Evolutionary conservation across 1,139 yeast genomes (phyloP).

Genomic region (Suzukiozyma palmioleophila): DNA sequence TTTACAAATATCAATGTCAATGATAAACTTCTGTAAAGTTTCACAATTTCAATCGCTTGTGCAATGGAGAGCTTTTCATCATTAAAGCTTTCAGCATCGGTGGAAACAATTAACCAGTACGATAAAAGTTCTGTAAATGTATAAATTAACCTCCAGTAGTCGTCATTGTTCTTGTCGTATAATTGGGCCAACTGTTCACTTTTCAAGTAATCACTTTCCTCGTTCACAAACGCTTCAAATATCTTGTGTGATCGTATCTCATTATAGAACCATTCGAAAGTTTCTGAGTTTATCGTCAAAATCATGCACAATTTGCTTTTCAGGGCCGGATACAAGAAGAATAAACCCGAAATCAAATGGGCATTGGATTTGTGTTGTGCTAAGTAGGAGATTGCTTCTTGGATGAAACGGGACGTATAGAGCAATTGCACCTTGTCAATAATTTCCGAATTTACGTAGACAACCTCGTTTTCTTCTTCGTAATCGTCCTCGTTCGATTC

Average conservation of each 20-base stretch:
- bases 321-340: conserved; percentile 26
- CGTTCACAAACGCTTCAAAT: conserved; percentile 12
- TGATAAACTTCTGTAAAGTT: conserved; percentile 52
- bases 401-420: conserved; percentile 23
- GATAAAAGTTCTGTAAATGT: conserved; percentile 40
- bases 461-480: conserved; percentile 1
- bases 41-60: conserved; percentile 44
- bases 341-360: conserved; percentile 23
- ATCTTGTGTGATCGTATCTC: conserved; percentile 16
- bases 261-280: conserved; percentile 26
- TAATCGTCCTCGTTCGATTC: conserved; percentile 10
- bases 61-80: conserved; percentile 37
- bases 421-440: conserved; percentile 12
- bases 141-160: conserved; percentile 32
- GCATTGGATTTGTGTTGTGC: conserved; percentile 11
- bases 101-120: conserved; percentile 57
- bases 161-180: conserved; percentile 9
- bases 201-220: conserved; percentile 19
- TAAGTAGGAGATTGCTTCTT: conserved; percentile 17
- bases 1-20: conserved; percentile 48
- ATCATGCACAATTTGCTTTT: conserved; percentile 33
- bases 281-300: conserved; percentile 32
- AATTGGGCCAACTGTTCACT: conserved; percentile 11
- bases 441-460: conserved; percentile 4
- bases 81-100: conserved; percentile 59